Evolutionary conservation across 202 grass and related monocot genomes (phyloP), one percentile per base, ranked within the genome.

Genomic region (Sporobolus alterniflorus): DNA sequence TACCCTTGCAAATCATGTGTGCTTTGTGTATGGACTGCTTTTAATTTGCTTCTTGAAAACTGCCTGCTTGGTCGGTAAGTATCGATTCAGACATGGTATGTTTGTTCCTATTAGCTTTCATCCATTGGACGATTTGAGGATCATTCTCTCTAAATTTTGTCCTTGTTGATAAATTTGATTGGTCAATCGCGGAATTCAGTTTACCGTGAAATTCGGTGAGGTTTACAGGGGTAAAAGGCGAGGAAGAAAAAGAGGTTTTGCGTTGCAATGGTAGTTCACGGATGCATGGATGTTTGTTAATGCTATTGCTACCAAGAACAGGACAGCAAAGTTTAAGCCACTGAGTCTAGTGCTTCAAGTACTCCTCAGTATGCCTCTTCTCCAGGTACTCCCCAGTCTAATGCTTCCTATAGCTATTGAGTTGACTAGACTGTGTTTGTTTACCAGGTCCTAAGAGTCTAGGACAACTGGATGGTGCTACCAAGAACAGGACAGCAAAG

Each of bases 401-500:
- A 8, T 39, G 36, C 36, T 39, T 39, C 36, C 36, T 16, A 14
- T 22, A 42, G 15, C 56, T 70, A n/a, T 9, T 63, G 73, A 78
- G 66, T 31, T 63, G 83, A 73, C 74, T 17, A 42, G 32, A 71
- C 30, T 17, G 36, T n/a, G n/a, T 32, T 63, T 77, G 31, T 64
- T 41, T 78, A 64, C 31, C 29, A 25, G 30, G 14, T 47, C 82
- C 36, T 83, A 36, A 34, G 34, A 76, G 28, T 31, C 60, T 8
- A 31, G 26, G 39, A 20, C 7, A 11, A 33, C 48, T 28, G 9
- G 39, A 30, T 69, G 34, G 18, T 36, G 11, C 15, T 62, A 43
- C 83, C 75, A 78, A 85, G 44, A 64, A 46, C 54, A 85, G 20
- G 66, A 54, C 83, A 78, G 24, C 54, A 78, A 56, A 33, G 74